Evolutionary conservation across 768 basidiomycete genomes (phyloP), one percentile per base, ranked within the genome.

Genomic region (Mrakia blollopis): DNA sequence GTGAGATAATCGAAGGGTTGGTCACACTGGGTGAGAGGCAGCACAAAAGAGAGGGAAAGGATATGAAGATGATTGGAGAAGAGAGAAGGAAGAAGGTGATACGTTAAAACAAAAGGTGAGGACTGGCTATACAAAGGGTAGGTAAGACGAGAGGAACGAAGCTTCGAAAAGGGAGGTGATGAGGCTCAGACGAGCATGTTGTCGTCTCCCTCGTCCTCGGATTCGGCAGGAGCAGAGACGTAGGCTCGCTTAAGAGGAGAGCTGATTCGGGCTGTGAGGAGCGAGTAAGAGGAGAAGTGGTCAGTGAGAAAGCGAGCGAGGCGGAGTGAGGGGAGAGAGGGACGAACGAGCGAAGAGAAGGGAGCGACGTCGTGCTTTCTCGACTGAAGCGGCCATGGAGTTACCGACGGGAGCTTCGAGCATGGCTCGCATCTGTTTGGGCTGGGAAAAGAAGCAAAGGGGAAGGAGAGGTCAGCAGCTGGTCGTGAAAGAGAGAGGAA

Each of bases 301-400:
- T 47, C 25, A 52, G 52, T 67, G 41, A 18, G 44, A 57, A 61
- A 60, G 11, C 16, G 32, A 14, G 50, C 52, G 41, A 3, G 35
- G 28, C n/a, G 41, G n/a, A 25, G 68, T 30, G 14, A 50, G 23
- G 25, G 32, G 21, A 28, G 37, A n/a, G 39, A 16, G 28, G 47
- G 25, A 82, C 82, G 80, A 72, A 83, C 82, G 83, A 47, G 80
- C 82, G 78, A 82, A 81, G 28, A 80, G 79, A 80, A 84, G 61
- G 30, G 80, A 80, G 41, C 78, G 79, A 32, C 81, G 75, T n/a
- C 79, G 63, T 62, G 80, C 79, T 35, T 80, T 72, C n/a, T 81
- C 78, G 23, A 81, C 54, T 39, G 73, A 79, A 37, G 77, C 70
- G n/a, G 74, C 44, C 67, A 78, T 41, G n/a, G 74, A 44, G 30